Evolutionary conservation across 2,329 filamentous ascomycete species (phyloP), one percentile per base, ranked within the genome.

Genomic region (Monosporascus ibericus): DNA sequence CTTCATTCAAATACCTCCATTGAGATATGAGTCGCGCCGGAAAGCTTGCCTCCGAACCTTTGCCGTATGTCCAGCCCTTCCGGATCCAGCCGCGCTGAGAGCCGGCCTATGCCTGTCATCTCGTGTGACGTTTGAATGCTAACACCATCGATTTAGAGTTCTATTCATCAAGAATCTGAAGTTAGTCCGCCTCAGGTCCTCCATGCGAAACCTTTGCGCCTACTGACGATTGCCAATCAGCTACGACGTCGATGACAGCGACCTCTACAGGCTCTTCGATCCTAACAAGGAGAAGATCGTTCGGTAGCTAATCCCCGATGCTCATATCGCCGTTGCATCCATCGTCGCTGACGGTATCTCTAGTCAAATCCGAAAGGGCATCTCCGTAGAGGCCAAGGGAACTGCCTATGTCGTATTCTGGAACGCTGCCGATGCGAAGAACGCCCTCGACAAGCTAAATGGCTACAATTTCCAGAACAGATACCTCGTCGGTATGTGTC

Each of bases 161-260:
- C 89, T 99, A 80, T 97, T 97, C 84, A 92, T 97, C 69, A 97
- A 97, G 90, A 97, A 99, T 84, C 84, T 97, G 79, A 95, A 89
- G 90, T 95, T 74, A 63, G 79, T 75, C 53, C 54, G 50, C 50
- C 53, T 51, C 24, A 30, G 50, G 60, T 84, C 81, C 74, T 84
- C 83, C 73, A 81, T 83, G 77, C 78, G 61, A 77, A 82, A 65
- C 76, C 84, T 65, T 76, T 85, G 54, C 84, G 84, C 67, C 81
- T 85, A 63, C 63, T 67, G 56, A 67, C 64, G 2, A 46, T 53
- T 42, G 44, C 47, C 38, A 50, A 65, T 44, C 60, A 95, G 92
- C 87, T 97, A 96, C 84, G 96, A 95, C 88, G 92, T 99, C 69
- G 94, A 91, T 68, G 88, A 92, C 67, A 92, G 96, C 76, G 92